Percentiles rank a stretch among this genome's conserved stretches.
phyloP scores from a whole-genome alignment of 176 grass and related monocot species.

The Elymus sibiricus region DNA sequence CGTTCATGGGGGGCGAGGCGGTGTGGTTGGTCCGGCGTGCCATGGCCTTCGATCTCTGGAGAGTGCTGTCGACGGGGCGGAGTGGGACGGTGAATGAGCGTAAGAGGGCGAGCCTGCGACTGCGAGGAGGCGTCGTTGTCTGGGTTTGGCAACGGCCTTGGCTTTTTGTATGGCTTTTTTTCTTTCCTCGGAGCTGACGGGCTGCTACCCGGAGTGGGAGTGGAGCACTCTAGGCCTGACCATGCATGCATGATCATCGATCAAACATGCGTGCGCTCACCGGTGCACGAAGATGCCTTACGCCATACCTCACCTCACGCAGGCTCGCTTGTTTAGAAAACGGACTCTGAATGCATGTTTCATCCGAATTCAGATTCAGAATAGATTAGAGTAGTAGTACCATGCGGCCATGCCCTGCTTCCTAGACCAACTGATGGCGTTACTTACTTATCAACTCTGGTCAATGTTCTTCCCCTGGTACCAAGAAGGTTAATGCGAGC shows the following conservation, averaged over 20 bases:
- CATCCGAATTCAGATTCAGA: background rate
- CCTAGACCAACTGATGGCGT: background rate
- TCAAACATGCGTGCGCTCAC: background rate
- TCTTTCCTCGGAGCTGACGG: background rate
- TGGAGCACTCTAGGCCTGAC: background rate
- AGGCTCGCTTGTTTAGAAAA: background rate
- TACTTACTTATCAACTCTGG: background rate
- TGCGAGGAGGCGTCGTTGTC: background rate
- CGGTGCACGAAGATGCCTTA: background rate
- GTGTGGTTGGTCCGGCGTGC: slow-evolving; percentile 44
- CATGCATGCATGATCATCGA: background rate
- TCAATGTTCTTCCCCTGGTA: slow-evolving; percentile 30
- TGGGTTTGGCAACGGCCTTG: background rate
- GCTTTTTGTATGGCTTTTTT: slow-evolving; percentile 13
- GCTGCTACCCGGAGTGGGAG: background rate
- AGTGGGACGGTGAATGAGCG: background rate
- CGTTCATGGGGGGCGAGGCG: background rate
- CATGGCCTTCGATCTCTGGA: slow-evolving; percentile 7
- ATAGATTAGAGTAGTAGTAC: background rate
- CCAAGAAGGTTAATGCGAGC: slow-evolving; percentile 18
- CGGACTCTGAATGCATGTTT: background rate
- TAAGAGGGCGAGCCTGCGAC: background rate
- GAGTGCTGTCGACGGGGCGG: slow-evolving; percentile 16
- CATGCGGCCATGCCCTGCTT: background rate
- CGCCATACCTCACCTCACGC: background rate